Evolutionary conservation across 2,329 filamentous ascomycete species (phyloP), one percentile per base, ranked within the genome.

Genomic region (Aschersonia sp.): DNA sequence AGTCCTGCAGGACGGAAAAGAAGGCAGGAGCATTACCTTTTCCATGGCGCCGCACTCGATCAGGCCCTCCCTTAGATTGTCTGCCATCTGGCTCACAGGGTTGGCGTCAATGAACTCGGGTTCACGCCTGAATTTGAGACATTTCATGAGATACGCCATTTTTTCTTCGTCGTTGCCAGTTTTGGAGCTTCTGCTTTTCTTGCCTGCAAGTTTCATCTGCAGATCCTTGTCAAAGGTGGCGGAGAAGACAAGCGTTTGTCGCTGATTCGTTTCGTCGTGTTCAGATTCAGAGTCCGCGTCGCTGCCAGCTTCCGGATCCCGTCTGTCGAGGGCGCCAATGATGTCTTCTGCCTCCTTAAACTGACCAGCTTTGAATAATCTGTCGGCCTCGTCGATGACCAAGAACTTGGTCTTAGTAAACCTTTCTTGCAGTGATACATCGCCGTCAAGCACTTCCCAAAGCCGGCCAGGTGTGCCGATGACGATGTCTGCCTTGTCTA

Each of bases 321-420:
- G 68, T 31, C 81, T 74, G 58, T 96, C 88, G 7, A 98, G 68
- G 0, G 87, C 80, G 49, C 80, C 81, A 12, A 98, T 66, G 29
- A 98, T 94, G 49, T 95, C 84, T 54, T 89, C 84, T 4, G 89
- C 81, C 62, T 98, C 92, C 63, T 96, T 91, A 68, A 95, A 98
- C 60, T 96, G 86, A 0, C 92, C 92, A 54, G 94, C 85, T 47
- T 88, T 92, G 51, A 98, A 74, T 20, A 98, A 72, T 47, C 92
- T 77, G 68, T 98, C 92, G 0, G 92, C 92, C 64, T 98, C 92
- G 56, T 98, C 92, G 1, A 98, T 75, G 0, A 97, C 88, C 2
- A 98, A 69, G 61, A 91, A 97, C 45, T 77, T 74, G 45, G 95
- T 82, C 45, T 76, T 67, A 59, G 82, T 82, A 57, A 98, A 81